Conservation (phyloP, 2,329 filamentous ascomycete species). For the Neopestalotiopsis rosae region DNA sequence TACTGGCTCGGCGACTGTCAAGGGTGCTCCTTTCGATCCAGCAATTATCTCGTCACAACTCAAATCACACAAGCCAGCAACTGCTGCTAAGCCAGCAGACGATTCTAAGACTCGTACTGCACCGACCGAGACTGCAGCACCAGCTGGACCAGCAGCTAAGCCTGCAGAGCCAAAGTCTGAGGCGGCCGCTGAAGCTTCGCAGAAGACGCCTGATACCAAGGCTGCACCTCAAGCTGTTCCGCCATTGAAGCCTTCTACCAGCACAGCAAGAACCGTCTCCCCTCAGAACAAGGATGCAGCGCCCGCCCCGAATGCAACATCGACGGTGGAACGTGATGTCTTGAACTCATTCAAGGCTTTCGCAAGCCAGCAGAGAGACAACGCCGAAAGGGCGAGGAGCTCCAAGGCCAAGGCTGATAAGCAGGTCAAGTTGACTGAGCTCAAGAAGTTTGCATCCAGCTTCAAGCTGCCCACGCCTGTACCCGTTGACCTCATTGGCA, state of each 20-base stretch:
- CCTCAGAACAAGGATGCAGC: constrained; percentile 45
- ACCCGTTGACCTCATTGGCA: constrained; percentile 87
- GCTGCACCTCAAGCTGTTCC: constrained; percentile 29
- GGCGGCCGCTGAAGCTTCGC: constrained; percentile 30
- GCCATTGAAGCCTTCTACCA: constrained; percentile 39
- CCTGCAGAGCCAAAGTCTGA: constrained; percentile 36
- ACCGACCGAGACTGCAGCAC: constrained; percentile 24
- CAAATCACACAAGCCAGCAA: constrained; percentile 50
- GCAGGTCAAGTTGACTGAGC: constrained; percentile 88
- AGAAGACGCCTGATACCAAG: constrained; percentile 32
- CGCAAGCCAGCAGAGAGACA: constrained; percentile 60
- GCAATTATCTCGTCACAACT: constrained; percentile 91
- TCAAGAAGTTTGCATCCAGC: constrained; percentile 91
- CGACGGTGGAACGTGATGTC: constrained; percentile 67
- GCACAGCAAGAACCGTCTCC: constrained; percentile 48
- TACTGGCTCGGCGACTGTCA: constrained; percentile 73
- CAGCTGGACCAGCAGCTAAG: constrained; percentile 35
- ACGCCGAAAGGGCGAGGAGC: constrained; percentile 60
- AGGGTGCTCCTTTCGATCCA: constrained; percentile 81
- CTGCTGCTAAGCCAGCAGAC: constrained; percentile 40
- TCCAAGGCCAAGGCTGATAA: constrained; percentile 76
- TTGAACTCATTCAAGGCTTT: constrained; percentile 69
- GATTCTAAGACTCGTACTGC: constrained; percentile 35
- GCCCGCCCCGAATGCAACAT: constrained; percentile 57
- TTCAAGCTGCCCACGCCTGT: constrained; percentile 96